A percentile compares a stretch with the other conserved stretches of the same genome.
phyloP scores from a whole-genome alignment of 1,284 basidiomycete genomes.

The Somion occarium region DNA sequence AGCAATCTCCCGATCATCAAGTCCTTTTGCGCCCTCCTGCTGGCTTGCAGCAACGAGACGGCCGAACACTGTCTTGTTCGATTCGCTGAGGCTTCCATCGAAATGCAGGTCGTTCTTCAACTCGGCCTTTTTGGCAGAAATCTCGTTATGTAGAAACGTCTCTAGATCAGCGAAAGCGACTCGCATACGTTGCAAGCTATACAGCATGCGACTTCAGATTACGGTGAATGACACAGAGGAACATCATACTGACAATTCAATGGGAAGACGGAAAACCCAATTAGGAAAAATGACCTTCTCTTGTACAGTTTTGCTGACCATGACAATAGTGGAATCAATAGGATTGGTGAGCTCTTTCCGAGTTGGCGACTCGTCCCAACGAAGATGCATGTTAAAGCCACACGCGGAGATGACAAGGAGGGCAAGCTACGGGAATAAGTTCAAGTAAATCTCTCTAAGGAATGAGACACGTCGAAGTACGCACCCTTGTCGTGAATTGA shows the following conservation, averaged over 20 bases:
- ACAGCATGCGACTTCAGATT: neutral
- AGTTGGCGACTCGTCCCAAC: slow-evolving; percentile 8
- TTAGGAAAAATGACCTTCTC: slow-evolving; percentile 4
- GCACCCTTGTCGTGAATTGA: slow-evolving; percentile 10
- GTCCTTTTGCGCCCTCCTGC: slow-evolving; percentile 11
- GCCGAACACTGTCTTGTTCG: slow-evolving; percentile 14
- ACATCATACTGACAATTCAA: slow-evolving; percentile 7
- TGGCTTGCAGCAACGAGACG: slow-evolving; percentile 13
- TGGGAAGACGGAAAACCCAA: slow-evolving; percentile 13
- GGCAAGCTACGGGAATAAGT: slow-evolving; percentile 5
- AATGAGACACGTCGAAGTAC: neutral
- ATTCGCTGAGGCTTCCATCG: neutral
- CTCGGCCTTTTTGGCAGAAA: slow-evolving; percentile 10
- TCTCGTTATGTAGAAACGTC: slow-evolving; percentile 9
- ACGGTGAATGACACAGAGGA: slow-evolving; percentile 1
- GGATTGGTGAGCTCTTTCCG: slow-evolving; percentile 4
- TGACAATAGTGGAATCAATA: slow-evolving; percentile 9
- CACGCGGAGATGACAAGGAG: slow-evolving; percentile 11
- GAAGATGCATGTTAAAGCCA: slow-evolving; percentile 11
- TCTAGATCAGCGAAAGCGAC: slow-evolving; percentile 6
- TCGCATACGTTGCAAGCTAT: slow-evolving; percentile 7
- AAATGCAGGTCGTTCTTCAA: slow-evolving; percentile 4
- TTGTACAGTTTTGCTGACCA: slow-evolving; percentile 2
- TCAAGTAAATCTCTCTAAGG: neutral
- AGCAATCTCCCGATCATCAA: slow-evolving; percentile 13